Percentiles rank a stretch among this genome's conserved stretches.
These are phyloP conservation scores for Aspergillus sp. DNA, from an alignment of 2,329 filamentous ascomycete species.

Conservation along the genomic window DNA sequence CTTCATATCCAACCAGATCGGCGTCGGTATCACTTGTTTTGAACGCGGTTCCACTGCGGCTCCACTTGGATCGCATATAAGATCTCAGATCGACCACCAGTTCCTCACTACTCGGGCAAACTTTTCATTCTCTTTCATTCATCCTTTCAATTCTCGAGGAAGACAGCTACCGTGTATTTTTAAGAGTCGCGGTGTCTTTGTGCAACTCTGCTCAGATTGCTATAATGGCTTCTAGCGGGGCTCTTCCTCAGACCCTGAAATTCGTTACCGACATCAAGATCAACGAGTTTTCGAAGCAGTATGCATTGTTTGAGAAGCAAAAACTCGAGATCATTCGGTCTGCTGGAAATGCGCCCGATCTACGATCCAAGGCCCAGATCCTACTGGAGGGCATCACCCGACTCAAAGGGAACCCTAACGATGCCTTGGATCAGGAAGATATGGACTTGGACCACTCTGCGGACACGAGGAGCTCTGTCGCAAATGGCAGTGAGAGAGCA, in stretches of 20 bases:
- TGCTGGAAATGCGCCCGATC: constrained; percentile 24
- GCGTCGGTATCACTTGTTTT: constrained; percentile 7
- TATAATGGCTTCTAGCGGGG: constrained; percentile 31
- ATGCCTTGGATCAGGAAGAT: constrained; percentile 35
- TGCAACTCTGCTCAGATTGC: not conserved
- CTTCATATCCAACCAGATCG: not conserved
- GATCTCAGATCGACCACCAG: not conserved
- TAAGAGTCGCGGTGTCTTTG: too few relatives aligned
- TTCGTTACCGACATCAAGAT: constrained; percentile 58
- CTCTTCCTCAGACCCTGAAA: constrained; percentile 53
- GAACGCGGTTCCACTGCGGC: constrained; percentile 1
- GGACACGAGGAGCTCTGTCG: constrained; percentile 5
- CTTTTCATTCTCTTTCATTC: not conserved
- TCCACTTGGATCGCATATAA: constrained; percentile 4
- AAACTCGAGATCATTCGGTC: constrained; percentile 43
- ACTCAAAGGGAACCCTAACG: constrained; percentile 35
- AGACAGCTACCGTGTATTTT: not conserved
- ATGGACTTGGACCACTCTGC: constrained; percentile 20
- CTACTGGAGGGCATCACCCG: constrained; percentile 38
- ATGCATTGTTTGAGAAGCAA: constrained; percentile 47
- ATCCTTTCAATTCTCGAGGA: not conserved
- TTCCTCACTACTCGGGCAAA: not conserved
- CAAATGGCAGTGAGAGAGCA: constrained; percentile 21
- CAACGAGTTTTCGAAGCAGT: constrained; percentile 54
- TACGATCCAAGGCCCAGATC: constrained; percentile 29